Evolutionary conservation across 495 filamentous ascomycete genomes (phyloP).

Genomic region (Hypoxylon subgilvum): DNA sequence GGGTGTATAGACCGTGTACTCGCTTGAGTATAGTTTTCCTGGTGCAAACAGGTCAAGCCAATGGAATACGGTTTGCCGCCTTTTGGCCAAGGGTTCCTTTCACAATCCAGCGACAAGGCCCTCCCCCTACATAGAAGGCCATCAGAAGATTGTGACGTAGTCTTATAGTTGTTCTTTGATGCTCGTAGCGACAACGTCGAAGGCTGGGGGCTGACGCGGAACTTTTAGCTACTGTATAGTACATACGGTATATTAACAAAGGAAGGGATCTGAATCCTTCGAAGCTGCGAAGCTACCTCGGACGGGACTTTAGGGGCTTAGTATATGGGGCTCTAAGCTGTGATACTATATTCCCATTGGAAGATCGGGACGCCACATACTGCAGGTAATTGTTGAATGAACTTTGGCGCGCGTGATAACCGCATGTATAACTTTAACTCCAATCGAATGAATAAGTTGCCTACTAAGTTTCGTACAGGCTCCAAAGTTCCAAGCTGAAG

Average conservation of each 20-base stretch:
- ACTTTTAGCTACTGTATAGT: constrained; percentile 1
- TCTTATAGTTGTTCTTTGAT: constrained; percentile 50
- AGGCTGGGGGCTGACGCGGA: background rate
- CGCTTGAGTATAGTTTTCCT: constrained; percentile 23
- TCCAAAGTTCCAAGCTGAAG: too few relatives aligned
- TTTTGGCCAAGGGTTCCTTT: constrained; percentile 11
- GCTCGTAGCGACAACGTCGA: constrained; percentile 64
- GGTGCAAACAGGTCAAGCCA: constrained; percentile 1
- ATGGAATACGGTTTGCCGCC: constrained; percentile 7
- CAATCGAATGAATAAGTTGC: too few relatives aligned
- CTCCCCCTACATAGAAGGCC: background rate
- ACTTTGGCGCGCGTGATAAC: too few relatives aligned
- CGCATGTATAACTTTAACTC: too few relatives aligned
- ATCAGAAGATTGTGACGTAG: constrained; percentile 24
- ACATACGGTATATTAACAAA: constrained; percentile 25
- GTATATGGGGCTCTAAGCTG: constrained; percentile 6
- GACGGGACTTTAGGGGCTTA: constrained; percentile 12
- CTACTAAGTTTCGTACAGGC: too few relatives aligned
- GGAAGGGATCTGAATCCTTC: constrained; percentile 30
- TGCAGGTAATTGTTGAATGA: background rate
- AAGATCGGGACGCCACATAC: too few relatives aligned
- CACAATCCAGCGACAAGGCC: background rate
- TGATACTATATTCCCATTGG: constrained; percentile 5
- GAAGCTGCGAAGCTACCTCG: constrained; percentile 33
- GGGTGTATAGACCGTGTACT: constrained; percentile 16